Percentiles rank a stretch among this genome's conserved stretches.
Evolutionary conservation across 2,329 filamentous ascomycete genomes (phyloP).

Genomic region (Graphiopsis chlorocephala): DNA sequence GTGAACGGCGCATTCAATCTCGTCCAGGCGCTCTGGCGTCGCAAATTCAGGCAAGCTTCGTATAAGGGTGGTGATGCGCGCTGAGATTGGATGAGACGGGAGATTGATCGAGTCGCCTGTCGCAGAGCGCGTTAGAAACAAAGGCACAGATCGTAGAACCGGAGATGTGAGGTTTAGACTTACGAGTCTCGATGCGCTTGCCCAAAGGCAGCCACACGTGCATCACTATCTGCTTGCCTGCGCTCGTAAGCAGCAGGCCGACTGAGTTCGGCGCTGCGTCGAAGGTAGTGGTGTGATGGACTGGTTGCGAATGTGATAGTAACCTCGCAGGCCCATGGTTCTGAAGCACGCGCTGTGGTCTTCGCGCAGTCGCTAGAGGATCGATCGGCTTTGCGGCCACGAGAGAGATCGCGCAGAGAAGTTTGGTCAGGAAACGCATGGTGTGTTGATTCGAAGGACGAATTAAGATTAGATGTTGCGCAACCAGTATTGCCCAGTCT

Average conservation of each 20-base stretch:
- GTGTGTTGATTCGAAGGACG: neutral
- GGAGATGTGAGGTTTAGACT: neutral
- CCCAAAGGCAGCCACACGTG: conserved; percentile 35
- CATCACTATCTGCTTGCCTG: conserved; percentile 20
- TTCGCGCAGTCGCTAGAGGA: neutral
- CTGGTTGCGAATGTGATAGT: neutral
- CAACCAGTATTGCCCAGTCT: neutral
- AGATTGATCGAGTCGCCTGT: conserved; percentile 29
- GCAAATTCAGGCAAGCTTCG: conserved; percentile 23
- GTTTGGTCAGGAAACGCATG: neutral
- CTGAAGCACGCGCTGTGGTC: neutral
- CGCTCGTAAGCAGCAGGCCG: conserved; percentile 30
- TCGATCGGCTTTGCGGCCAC: neutral
- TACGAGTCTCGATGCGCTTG: conserved; percentile 28
- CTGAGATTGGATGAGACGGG: conserved; percentile 29
- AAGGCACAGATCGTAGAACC: neutral
- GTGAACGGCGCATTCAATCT: conserved; percentile 25
- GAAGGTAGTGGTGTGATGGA: conserved; percentile 3
- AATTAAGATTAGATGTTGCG: neutral
- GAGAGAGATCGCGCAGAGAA: neutral
- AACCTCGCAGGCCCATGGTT: neutral
- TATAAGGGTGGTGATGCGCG: conserved; percentile 31
- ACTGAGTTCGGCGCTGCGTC: conserved; percentile 30
- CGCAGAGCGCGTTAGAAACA: neutral
- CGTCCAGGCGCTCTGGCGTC: conserved; percentile 23